Evolutionary conservation across 305 asterid species (phyloP).

Genomic region (Fraxinus baroniana): DNA sequence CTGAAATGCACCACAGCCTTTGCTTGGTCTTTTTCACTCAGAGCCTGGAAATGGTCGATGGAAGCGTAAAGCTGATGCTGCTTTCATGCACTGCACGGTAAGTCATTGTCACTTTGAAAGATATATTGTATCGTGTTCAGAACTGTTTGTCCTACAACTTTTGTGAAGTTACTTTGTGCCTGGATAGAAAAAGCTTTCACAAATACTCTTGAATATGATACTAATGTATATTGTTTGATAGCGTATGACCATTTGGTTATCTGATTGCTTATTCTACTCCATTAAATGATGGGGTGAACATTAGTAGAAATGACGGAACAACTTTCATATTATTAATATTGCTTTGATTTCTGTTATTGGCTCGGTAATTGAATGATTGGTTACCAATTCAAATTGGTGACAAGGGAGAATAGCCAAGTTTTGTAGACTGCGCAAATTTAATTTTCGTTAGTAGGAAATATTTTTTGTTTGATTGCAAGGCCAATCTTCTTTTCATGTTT

Average conservation of each 20-base stretch:
- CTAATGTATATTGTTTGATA: neutral
- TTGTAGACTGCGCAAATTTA: neutral
- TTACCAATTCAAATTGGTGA: neutral
- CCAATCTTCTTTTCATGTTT: neutral
- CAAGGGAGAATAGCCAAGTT: neutral
- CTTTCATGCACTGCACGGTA: conserved; percentile 66
- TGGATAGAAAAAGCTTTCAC: neutral
- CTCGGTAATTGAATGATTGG: neutral
- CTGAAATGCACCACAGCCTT: conserved; percentile 60
- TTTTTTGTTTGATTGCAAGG: neutral
- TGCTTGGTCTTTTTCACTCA: conserved; percentile 71
- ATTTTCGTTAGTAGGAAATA: neutral
- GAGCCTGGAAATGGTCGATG: conserved; percentile 74
- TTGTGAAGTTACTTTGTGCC: neutral
- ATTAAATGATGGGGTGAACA: neutral
- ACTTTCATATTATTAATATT: neutral
- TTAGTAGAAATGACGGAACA: neutral
- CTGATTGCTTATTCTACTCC: neutral
- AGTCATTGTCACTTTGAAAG: conserved; percentile 16
- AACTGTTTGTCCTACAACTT: neutral
- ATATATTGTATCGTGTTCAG: neutral
- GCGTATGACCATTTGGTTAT: neutral
- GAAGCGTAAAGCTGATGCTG: conserved; percentile 94
- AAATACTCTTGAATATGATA: neutral
- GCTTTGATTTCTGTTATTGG: neutral